Evolutionary conservation across 1,284 basidiomycete genomes (phyloP), one percentile per base, ranked within the genome.

Genomic region (Fomitopsis pinicola): DNA sequence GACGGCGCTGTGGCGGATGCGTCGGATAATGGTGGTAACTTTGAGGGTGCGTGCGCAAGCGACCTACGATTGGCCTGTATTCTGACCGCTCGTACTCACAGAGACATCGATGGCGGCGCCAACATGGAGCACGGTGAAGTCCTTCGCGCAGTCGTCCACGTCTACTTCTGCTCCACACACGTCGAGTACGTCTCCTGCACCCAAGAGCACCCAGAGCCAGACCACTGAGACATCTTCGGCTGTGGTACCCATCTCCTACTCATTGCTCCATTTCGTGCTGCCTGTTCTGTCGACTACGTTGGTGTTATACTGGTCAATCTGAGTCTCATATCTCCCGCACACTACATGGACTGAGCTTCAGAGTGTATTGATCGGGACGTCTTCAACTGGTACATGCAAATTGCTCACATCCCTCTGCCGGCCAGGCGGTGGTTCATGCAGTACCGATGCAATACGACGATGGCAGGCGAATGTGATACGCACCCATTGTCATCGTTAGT

Each of bases 1-100:
- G 67, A 71, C 59, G 68, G 71, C 5, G 82, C 80, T 0, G 76
- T 83, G 1, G 58, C 66, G 2, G 66, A 71, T 15, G 84, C 84
- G 0, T 60, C 69, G 55, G 63, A 70, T 30, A 71, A 72, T 44
- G 75, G 74, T 26, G 77, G 76, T 26, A 74, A 75, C 52, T 82
- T 84, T 62, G 75, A 78, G 30, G 73, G 82, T 82, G 61, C 54
- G 72, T 67, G 58, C 46, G 14, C 36, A 36, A 17, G 42, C 36
- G 7, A 28, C 35, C 17, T 22, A 28, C 22, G 57, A 9, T n/a
- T 22, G 48, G 40, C 6, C n/a, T 33, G 15, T 26, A 15, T 42
- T 54, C 30, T 52, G 42, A 55, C 30, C 4, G 15, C 5, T 36
- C 15, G 15, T 38, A 17, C 12, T 6, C n/a, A 6, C 35, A 63